Evolutionary conservation across 2,329 filamentous ascomycete species (phyloP).

Genomic region (Simplicillium aogashimaense): DNA sequence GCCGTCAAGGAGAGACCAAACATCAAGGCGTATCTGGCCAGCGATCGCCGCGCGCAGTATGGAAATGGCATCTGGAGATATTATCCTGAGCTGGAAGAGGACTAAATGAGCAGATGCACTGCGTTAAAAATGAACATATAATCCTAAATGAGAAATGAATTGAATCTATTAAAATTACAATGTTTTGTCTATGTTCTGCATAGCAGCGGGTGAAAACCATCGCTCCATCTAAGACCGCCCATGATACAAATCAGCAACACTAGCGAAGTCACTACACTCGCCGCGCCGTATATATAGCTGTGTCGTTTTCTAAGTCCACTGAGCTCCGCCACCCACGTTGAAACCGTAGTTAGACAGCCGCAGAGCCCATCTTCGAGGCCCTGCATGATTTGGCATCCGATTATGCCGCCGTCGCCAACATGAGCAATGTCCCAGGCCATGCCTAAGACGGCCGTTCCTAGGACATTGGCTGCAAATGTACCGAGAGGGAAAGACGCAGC

Average conservation of each 20-base stretch:
- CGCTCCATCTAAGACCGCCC: slow-evolving; percentile 65
- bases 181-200: slow-evolving; percentile 16
- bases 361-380: slow-evolving; percentile 60
- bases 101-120: neutral
- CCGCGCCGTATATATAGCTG: slow-evolving; percentile 57
- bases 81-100: slow-evolving; percentile 61
- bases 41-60: slow-evolving; percentile 53
- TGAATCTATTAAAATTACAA: neutral
- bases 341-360: slow-evolving; percentile 56
- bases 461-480: slow-evolving; percentile 73
- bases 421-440: slow-evolving; percentile 75
- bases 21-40: slow-evolving; percentile 60
- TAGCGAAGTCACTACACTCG: slow-evolving; percentile 51
- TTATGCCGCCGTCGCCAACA: slow-evolving; percentile 39
- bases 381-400: slow-evolving; percentile 60
- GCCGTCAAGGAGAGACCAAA: slow-evolving; percentile 52
- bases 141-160: neutral
- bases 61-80: slow-evolving; percentile 58
- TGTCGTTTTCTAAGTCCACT: slow-evolving; percentile 39
- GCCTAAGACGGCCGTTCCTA: slow-evolving; percentile 65
- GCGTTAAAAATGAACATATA: neutral
- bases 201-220: slow-evolving; percentile 36
- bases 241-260: slow-evolving; percentile 58
- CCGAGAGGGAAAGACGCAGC: slow-evolving; percentile 67
- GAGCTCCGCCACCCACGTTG: slow-evolving; percentile 57